Base-by-base conservation (phyloP, 2,329 filamentous ascomycete genomes). In the Calycina marina region DNA sequence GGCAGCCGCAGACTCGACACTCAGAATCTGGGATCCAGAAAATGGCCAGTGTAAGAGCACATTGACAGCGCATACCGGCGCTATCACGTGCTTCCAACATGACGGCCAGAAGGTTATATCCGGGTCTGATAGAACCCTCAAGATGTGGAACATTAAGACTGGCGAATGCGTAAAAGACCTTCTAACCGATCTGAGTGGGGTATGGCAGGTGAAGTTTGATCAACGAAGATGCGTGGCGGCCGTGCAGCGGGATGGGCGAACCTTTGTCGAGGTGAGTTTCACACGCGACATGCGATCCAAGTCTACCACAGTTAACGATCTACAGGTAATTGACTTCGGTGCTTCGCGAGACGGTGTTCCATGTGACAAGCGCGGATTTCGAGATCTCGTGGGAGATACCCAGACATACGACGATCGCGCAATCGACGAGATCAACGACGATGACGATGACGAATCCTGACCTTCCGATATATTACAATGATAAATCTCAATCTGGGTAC, bases 121-220 rank as follows among this genome's bases (percentile, higher is more conserved):
- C 25, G 90, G 90, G 34, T 93, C 84, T 37, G 90, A 98, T 55
- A 77, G 88, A 49, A 94, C 84, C 3, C 65, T 98, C 42, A 98
- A 98, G 63, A 92, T 98, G 83, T 98, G 90, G 90, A 84, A 98
- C 50, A 80, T 94, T 30, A 73, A 76, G 48, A 93, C 78, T 2
- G 90, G 90, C 30, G 81, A 94, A 48, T 94, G 85, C 53, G 75
- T 93, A 32, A 81, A 88, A 44, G 88, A 98, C 56, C 68, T 98
- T 25, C 65, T 98, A 49, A 93, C 84, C 10, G 86, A 94, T 50
- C 66, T 98, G 20, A 88, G 78, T 44, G 86, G 88, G n/a, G 90
- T 98, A 5, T 98, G 90, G 90, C 90, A 98, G 60, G 90, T 98
- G 49, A 90, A 90, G 50, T 98, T 98, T 59, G 86, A 98, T 50